Conservation (phyloP, 352 stramenopile genomes). For the Pythium myriotylum region DNA sequence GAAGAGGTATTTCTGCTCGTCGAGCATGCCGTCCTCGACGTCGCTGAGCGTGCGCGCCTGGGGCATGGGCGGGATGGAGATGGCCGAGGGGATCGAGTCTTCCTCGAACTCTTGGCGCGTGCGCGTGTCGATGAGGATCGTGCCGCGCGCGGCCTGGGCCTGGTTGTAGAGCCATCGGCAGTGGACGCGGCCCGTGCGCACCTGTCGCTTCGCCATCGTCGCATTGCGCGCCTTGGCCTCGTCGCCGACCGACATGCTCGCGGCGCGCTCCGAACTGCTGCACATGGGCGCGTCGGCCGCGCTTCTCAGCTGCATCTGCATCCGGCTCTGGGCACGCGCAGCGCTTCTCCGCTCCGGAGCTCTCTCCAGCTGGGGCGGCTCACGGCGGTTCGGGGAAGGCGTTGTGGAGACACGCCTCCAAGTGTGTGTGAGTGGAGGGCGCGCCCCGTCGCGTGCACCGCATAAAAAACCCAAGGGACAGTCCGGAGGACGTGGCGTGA, state of each 20-base stretch:
- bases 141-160: conserved; percentile 68
- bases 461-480: conserved; percentile 1
- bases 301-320: conserved; percentile 20
- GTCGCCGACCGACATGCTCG: conserved; percentile 29
- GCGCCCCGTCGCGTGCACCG: neutral
- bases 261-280: neutral
- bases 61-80: conserved; percentile 68
- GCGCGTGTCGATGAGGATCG: conserved; percentile 80
- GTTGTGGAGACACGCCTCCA: too few relatives aligned
- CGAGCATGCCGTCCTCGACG: conserved; percentile 51
- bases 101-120: conserved; percentile 55
- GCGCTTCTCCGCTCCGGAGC: neutral
- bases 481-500: neutral
- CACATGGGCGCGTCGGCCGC: neutral
- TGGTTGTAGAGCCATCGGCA: conserved; percentile 88
- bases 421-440: too few relatives aligned
- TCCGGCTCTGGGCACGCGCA: conserved; percentile 25
- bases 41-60: conserved; percentile 49
- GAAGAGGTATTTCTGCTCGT: conserved; percentile 75
- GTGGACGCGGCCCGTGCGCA: conserved; percentile 70
- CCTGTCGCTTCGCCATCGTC: conserved; percentile 45
- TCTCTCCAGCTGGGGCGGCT: neutral
- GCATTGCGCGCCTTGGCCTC: conserved; percentile 9
- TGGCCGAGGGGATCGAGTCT: conserved; percentile 74
- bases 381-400: neutral